Conservation (phyloP, 2,329 filamentous ascomycete species). For the Bertia moriformis region DNA sequence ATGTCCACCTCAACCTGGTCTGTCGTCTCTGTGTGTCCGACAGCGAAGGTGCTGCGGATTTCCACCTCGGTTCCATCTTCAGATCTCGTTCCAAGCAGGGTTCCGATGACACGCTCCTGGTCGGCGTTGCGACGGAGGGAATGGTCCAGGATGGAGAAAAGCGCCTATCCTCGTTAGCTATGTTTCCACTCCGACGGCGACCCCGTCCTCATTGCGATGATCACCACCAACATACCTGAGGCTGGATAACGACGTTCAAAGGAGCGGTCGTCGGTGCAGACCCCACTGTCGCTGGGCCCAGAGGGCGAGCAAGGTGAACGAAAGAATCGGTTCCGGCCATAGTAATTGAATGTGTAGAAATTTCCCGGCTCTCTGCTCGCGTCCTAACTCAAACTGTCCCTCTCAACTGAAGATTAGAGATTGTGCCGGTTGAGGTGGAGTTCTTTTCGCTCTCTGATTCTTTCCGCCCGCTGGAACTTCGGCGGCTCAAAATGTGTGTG, state of each 20-base stretch:
- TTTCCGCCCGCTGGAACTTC: not conserved
- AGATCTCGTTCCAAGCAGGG: slow-evolving; percentile 78
- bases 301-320: slow-evolving; percentile 83
- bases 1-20: slow-evolving; percentile 99
- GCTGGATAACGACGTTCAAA: slow-evolving; percentile 85
- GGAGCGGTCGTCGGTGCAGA: slow-evolving; percentile 77
- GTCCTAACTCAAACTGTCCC: not conserved
- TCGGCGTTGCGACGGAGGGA: slow-evolving; percentile 69
- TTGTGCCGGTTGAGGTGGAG: too few species aligned
- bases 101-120: slow-evolving; percentile 83
- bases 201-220: too few species aligned
- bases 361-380: not conserved
- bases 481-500: slow-evolving; percentile 1
- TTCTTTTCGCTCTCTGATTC: not conserved
- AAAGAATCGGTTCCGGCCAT: slow-evolving; percentile 81
- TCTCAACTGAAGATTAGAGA: too few species aligned
- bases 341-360: slow-evolving; percentile 29
- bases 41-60: slow-evolving; percentile 91
- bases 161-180: slow-evolving; percentile 29
- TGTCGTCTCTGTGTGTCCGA: slow-evolving; percentile 93
- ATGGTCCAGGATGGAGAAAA: slow-evolving; percentile 79
- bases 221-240: slow-evolving; percentile 73
- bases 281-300: slow-evolving; percentile 68
- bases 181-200: too few species aligned
- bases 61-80: slow-evolving; percentile 96